Base-by-base conservation (phyloP, 148 eudicot species). In the Persicaria tinctoria region DNA sequence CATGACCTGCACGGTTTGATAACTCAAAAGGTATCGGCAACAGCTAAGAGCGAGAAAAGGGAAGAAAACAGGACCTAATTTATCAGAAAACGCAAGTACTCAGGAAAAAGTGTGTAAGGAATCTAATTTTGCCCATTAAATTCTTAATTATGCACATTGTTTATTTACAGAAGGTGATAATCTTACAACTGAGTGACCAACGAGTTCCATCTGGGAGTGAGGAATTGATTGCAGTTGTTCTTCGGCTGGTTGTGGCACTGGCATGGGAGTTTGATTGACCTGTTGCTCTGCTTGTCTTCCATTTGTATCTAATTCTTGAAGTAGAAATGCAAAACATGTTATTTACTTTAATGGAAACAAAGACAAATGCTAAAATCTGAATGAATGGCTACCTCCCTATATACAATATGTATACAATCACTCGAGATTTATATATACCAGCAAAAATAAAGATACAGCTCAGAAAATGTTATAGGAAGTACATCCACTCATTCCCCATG, bases 121-220 rank as follows among this genome's bases (percentile, higher is more conserved):
- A 57, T 57, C 62, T 47, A 16, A 70, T 49, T 20, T 45, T 8
- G 46, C 46, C 51, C 27, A 17, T 16, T 23, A 46, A 2, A 48
- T 46, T 14, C 13, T 20, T 14, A 64, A 5, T n/a, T 32, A 63
- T 27, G 68, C 1, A 14, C 27, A 16, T 63, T 23, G 45, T 63
- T 63, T 32, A 78, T 63, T 63, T 32, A 78, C 6, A 44, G 12
- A 75, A 8, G 54, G 27, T 50, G 70, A 51, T 18, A 79, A 69
- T 38, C 90, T 85, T 89, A 89, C 97, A 79, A 85, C 75, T 6
- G 93, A 88, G 85, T 85, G 89, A 66, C 91, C 90, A 81, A 82
- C 84, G 55, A 83, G 83, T 75, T 86, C 97, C 88, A 84, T 87
- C 76, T 81, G 87, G 76, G 91, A 70, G 17, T 66, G 70, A 44